Evolutionary conservation across 2,329 filamentous ascomycete genomes (phyloP), one percentile per base, ranked within the genome.

Genomic region (Ustulina deusta): DNA sequence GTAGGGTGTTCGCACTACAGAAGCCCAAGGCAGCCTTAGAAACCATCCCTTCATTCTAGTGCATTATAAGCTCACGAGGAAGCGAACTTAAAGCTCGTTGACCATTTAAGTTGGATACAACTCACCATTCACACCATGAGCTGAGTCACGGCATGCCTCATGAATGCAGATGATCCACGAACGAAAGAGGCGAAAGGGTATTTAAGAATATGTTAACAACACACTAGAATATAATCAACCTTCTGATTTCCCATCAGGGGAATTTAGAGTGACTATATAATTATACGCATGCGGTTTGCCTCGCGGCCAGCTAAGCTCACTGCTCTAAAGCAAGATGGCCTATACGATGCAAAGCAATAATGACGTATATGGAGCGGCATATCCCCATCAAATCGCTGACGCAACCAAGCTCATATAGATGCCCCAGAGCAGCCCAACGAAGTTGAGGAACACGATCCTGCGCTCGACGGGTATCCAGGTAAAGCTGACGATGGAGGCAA

Each of bases 391-490:
- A 17, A 29, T 36, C 10, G 13, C 46, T 27, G 80, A 79, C 22
- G 83, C 83, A 9, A 85, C 80, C 36, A 85, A 72, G 65, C 83
- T 84, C 82, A 85, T 83, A 73, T 85, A 86, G 36, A 85, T 81
- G 9, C 84, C 84, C 84, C 83, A 86, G 5, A 85, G 69, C 25
- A 86, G 73, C 1, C 83, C 83, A 20, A 85, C 74, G 61, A 84
- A 82, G 68, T 81, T 84, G 56, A 85, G 77, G 72, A 85, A 86
- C 40, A 85, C 81, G 63, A 86, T 82, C 40, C 84, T 79, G 51
- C 79, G 78, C 60, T 85, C 82, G n/a, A 85, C 83, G 0, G 83
- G 83, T 3, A 86, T 76, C 51, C 81, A 83, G 63, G 76, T 82
- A 71, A 86, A 86, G 73, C 83, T 85, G 63, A 86, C 78, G 65